phyloP scores from a whole-genome alignment of 2,329 filamentous ascomycete genomes.

The Xylaria multiplex region DNA sequence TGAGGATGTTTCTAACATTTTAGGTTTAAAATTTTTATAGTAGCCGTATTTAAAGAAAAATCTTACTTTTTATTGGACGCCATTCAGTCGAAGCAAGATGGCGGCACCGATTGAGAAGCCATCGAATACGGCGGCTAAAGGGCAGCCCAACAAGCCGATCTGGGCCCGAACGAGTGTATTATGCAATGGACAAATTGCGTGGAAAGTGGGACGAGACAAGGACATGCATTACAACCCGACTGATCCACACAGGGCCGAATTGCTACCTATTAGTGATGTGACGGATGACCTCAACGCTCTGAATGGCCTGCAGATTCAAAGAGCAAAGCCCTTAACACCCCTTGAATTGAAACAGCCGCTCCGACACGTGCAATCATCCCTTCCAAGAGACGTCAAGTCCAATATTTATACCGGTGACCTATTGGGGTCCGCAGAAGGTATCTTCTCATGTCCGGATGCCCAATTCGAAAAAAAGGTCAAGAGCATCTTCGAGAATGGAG shows the following conservation, averaged over 20 bases:
- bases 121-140: conserved; percentile 6
- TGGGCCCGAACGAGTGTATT: conserved; percentile 36
- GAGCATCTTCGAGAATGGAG: conserved; percentile 14
- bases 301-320: conserved; percentile 31
- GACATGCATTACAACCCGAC: conserved; percentile 15
- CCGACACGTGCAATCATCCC: conserved; percentile 27
- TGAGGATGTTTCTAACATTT: neutral
- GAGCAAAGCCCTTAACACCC: conserved; percentile 10
- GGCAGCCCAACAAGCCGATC: conserved; percentile 12
- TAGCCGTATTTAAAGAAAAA: neutral
- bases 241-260: conserved; percentile 14
- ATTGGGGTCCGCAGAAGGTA: conserved; percentile 19
- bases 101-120: conserved; percentile 14
- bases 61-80: neutral
- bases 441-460: conserved; percentile 25
- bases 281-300: conserved; percentile 32
- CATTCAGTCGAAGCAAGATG: conserved; percentile 14
- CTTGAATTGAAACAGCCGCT: conserved; percentile 34
- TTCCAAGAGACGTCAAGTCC: conserved; percentile 22
- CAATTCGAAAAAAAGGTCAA: conserved; percentile 2
- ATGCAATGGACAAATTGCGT: conserved; percentile 36
- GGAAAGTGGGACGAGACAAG: conserved; percentile 24
- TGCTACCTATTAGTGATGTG: conserved; percentile 7
- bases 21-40: neutral
- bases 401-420: conserved; percentile 31